Evolutionary conservation across 1,284 basidiomycete genomes (phyloP), one percentile per base, ranked within the genome.

Genomic region (Cryptococcus sp.): DNA sequence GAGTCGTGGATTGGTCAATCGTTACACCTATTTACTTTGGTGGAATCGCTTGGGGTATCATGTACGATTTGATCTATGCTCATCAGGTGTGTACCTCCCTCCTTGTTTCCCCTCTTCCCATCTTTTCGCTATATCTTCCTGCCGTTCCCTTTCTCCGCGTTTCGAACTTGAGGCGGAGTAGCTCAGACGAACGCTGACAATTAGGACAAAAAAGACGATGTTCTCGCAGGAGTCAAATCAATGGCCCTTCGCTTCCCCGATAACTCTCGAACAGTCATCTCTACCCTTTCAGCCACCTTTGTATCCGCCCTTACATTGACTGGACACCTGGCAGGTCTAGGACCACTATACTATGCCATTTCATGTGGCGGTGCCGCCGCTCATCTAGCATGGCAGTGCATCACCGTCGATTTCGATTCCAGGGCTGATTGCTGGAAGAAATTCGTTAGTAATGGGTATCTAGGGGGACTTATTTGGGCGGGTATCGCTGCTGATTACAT

Each of bases 1-100:
- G 90, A 0, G 64, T 79, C 0, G 85, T 87, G 5, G 79, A 96
- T 66, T 97, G 92, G 92, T 70, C 71, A 7, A 83, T 93, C 36
- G 87, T 87, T 40, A 76, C 90, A 11, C 92, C 96, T 2, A 80
- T 99, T 16, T 98, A 98, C 67, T 84, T 85, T 0, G 91, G 93
- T 2, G 88, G 89, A 7, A 78, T 92, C 31, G 84, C 84, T 62
- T 98, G 93, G 91, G 96, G 93, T 46, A 81, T 99, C 49, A 88
- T 93, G 1, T 99, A 98, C 68, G 96, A 99, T 67, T 96, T 86
- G 46, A 94, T 98, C 61, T 99, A 99, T 67, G 96, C 96, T 2
- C 96, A 98, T 73, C 94, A 97, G 78, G 89, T 88, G 55, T 34
- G 77, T 60, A 23, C 16, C 50, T 11, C n/a, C 16, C 10, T 32